Evolutionary conservation across 495 filamentous ascomycete genomes (phyloP).

Genomic region (Neurospora africana): DNA sequence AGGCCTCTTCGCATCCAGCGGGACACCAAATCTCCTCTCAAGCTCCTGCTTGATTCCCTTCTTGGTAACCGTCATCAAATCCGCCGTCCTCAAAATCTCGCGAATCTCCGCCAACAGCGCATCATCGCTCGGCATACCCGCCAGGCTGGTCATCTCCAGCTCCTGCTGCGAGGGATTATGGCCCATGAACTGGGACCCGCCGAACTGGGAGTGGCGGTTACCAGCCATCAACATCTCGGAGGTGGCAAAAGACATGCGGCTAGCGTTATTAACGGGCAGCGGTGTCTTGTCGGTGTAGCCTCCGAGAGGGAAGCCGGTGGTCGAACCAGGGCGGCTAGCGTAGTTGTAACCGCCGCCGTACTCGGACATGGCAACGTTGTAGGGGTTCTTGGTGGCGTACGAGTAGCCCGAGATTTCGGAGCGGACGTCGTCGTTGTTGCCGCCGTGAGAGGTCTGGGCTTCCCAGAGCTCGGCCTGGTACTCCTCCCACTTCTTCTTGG

Average conservation of each 20-base stretch:
- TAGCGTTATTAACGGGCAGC: conserved; percentile 23
- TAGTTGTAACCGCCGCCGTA: conserved; percentile 35
- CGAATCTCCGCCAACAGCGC: conserved; percentile 86
- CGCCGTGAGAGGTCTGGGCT: conserved; percentile 51
- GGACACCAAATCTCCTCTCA: conserved; percentile 75
- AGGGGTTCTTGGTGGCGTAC: conserved; percentile 68
- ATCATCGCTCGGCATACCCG: conserved; percentile 73
- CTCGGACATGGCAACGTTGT: conserved; percentile 43
- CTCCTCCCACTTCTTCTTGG: conserved; percentile 97
- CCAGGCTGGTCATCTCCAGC: conserved; percentile 58
- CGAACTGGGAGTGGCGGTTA: conserved; percentile 37
- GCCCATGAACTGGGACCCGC: conserved; percentile 39
- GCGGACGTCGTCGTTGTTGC: conserved; percentile 55
- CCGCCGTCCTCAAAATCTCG: conserved; percentile 79
- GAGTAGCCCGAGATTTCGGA: conserved; percentile 88
- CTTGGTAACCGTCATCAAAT: conserved; percentile 97
- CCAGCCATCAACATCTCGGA: conserved; percentile 47
- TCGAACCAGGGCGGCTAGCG: conserved; percentile 63
- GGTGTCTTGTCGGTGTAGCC: conserved; percentile 16
- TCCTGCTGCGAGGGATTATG: conserved; percentile 40
- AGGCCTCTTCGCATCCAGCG: conserved; percentile 66
- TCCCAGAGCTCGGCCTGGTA: conserved; percentile 98
- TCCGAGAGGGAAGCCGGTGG: conserved; percentile 42
- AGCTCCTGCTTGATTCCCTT: conserved; percentile 93
- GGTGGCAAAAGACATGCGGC: conserved; percentile 69